Conservation (phyloP, 2,329 filamentous ascomycete genomes). For the Pseudocercospora cruenta region DNA sequence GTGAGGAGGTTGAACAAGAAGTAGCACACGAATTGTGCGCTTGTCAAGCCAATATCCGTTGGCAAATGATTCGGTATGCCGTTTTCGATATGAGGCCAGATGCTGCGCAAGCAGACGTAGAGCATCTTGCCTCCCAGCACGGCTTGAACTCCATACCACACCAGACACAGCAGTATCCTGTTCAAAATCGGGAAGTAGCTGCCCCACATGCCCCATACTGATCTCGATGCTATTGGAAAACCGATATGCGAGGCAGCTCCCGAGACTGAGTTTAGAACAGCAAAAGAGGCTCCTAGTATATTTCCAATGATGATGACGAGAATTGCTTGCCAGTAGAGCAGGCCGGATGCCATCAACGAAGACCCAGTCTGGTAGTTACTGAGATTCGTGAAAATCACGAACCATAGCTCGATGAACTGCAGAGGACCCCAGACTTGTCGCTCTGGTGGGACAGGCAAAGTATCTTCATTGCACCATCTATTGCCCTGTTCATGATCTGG, state of each 20-base stretch:
- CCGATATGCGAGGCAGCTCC: conserved; percentile 1
- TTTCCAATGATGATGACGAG: conserved; percentile 5
- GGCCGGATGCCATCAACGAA: conserved; percentile 4
- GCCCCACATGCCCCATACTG: conserved; percentile 4
- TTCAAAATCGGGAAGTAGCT: conserved; percentile 4
- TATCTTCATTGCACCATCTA: conserved; percentile 7
- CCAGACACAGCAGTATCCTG: conserved; percentile 1
- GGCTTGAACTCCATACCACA: conserved; percentile 7
- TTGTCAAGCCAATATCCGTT: background rate
- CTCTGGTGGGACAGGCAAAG: background rate
- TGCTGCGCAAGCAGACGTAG: conserved; percentile 1
- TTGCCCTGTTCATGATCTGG: conserved; percentile 6
- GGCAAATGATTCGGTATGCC: conserved; percentile 4
- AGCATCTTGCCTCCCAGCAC: conserved; percentile 7
- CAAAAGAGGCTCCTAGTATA: background rate
- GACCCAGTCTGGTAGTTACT: conserved; percentile 5
- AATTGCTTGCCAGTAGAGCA: conserved; percentile 5
- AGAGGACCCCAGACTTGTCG: conserved; percentile 5
- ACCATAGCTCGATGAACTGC: conserved; percentile 2
- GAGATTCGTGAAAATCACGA: conserved; percentile 1
- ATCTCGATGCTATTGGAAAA: background rate
- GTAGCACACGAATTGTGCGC: conserved; percentile 6
- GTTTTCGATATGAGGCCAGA: background rate
- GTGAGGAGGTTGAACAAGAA: conserved; percentile 3
- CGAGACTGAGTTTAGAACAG: conserved; percentile 1